These are phyloP conservation scores for Novymonas esmeraldas DNA, from an alignment of 208 protist genomes.

Conservation along the genomic window DNA sequence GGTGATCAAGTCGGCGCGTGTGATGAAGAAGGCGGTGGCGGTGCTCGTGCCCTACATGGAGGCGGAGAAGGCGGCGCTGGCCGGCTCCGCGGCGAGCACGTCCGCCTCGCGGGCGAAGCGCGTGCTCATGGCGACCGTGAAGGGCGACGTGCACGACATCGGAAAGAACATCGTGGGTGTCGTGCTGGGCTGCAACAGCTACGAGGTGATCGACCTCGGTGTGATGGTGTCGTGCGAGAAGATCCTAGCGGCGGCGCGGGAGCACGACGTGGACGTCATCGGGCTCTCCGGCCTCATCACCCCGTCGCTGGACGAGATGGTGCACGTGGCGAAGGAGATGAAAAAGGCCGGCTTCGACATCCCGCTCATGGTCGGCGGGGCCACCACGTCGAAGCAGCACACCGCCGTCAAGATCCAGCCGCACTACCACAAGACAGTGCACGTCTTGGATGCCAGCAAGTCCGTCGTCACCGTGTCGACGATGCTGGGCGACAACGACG, in stretches of 20 bases:
- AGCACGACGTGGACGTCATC: constrained; percentile 92
- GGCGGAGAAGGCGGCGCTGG: constrained; percentile 71
- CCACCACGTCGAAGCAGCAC: constrained; percentile 97
- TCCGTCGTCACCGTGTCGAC: constrained; percentile 86
- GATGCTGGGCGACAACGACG: constrained; percentile 55
- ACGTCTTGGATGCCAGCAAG: constrained; percentile 96
- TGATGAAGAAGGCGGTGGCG: constrained; percentile 98
- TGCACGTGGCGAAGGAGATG: constrained; percentile 94
- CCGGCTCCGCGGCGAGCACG: constrained; percentile 21
- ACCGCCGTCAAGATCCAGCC: constrained; percentile 97
- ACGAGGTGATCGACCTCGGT: constrained; percentile 94
- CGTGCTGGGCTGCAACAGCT: constrained; percentile 98
- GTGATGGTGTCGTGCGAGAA: constrained; percentile 95
- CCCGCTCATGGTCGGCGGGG: constrained; percentile 95
- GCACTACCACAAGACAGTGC: constrained; percentile 87
- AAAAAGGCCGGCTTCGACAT: constrained; percentile 81
- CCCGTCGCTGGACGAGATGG: constrained; percentile 98
- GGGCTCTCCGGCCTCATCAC: constrained; percentile 97
- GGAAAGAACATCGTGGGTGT: constrained; percentile 98
- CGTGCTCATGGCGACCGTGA: constrained; percentile 96
- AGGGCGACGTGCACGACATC: constrained; percentile 98
- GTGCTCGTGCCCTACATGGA: constrained; percentile 97
- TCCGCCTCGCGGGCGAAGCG: constrained; percentile 35
- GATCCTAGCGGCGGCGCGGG: constrained; percentile 85
- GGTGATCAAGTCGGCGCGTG: constrained; percentile 95